Conservation (phyloP, 164 flowering plant genomes). For the Akebia trifoliata region DNA sequence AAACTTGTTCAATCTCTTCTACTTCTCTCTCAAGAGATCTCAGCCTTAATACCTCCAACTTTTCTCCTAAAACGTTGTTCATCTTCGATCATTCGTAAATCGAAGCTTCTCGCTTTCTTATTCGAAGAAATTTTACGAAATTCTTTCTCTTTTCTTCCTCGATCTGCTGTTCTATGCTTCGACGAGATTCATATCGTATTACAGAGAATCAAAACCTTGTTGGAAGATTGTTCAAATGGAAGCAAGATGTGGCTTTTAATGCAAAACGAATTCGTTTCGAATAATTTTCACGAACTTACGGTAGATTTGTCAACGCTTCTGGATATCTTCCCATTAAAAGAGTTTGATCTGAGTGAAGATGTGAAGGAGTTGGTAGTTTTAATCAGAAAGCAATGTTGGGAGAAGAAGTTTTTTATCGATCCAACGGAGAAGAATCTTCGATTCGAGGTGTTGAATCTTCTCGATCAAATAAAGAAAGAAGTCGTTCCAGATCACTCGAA, state of each 20-base stretch:
- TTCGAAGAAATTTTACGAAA: slow-evolving; percentile 53
- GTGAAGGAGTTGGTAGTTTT: slow-evolving; percentile 50
- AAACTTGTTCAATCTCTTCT: slow-evolving; percentile 48
- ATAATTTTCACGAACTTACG: slow-evolving; percentile 47
- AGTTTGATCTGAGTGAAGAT: slow-evolving; percentile 45
- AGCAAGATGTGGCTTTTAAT: slow-evolving; percentile 59
- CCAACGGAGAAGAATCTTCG: slow-evolving; percentile 35
- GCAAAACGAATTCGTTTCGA: slow-evolving; percentile 36
- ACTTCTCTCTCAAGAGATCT: slow-evolving; percentile 44
- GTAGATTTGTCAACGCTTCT: slow-evolving; percentile 62
- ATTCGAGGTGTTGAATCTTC: slow-evolving; percentile 28
- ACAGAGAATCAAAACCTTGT: slow-evolving; percentile 46
- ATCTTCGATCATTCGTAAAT: slow-evolving; percentile 44
- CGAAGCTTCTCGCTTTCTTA: slow-evolving; percentile 36
- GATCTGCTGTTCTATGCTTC: slow-evolving; percentile 52
- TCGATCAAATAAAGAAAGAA: slow-evolving; percentile 52
- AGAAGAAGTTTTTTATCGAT: slow-evolving; percentile 27
- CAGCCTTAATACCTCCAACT: slow-evolving; percentile 30
- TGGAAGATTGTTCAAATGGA: slow-evolving; percentile 47
- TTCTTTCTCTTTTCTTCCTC: slow-evolving; percentile 21
- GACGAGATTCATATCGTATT: slow-evolving; percentile 66
- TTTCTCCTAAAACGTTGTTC: slow-evolving; percentile 35
- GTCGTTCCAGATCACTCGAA: slow-evolving; percentile 46
- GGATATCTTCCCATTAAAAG: slow-evolving; percentile 55
- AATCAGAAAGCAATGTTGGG: slow-evolving; percentile 46